phyloP scores from a whole-genome alignment of 805 yeast species.

The Kodamaea laetipori region DNA sequence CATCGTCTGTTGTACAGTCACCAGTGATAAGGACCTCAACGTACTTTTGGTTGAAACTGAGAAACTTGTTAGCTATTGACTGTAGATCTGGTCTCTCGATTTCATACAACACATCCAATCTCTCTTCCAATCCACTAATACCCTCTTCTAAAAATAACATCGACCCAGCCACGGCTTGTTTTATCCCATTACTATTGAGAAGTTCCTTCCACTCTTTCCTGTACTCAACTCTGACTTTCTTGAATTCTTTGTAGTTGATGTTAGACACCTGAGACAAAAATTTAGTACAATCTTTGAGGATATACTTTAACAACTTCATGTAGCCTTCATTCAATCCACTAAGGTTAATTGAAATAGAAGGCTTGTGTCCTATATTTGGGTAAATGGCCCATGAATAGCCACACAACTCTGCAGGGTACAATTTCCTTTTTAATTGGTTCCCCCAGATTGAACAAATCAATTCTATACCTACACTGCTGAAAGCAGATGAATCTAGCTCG shows the following conservation, averaged over 20 bases:
- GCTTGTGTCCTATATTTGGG: constrained; percentile 57
- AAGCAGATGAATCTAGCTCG: constrained; percentile 32
- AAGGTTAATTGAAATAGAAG: constrained; percentile 52
- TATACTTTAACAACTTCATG: constrained; percentile 29
- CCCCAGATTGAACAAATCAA: constrained; percentile 53
- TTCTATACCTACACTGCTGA: constrained; percentile 52
- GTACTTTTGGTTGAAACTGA: constrained; percentile 27
- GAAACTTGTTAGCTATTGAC: constrained; percentile 28
- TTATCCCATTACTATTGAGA: constrained; percentile 45
- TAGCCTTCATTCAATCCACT: constrained; percentile 54
- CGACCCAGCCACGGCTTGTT: constrained; percentile 51
- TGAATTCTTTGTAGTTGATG: constrained; percentile 41
- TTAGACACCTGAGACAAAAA: constrained; percentile 16
- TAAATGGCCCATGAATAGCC: constrained; percentile 59
- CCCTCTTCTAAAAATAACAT: constrained; percentile 56
- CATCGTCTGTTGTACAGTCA: constrained; percentile 30
- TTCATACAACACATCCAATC: constrained; percentile 58
- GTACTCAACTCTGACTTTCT: constrained; percentile 47
- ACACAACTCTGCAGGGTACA: constrained; percentile 58
- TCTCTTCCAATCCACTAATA: constrained; percentile 54
- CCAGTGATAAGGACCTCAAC: constrained; percentile 56
- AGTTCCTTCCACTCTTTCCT: constrained; percentile 51
- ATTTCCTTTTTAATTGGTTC: constrained; percentile 33
- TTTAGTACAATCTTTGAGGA: constrained; percentile 23
- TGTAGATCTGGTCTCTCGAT: constrained; percentile 40